Conservation (phyloP, 306 rosid species). For the Gynostemma pentaphyllum region DNA sequence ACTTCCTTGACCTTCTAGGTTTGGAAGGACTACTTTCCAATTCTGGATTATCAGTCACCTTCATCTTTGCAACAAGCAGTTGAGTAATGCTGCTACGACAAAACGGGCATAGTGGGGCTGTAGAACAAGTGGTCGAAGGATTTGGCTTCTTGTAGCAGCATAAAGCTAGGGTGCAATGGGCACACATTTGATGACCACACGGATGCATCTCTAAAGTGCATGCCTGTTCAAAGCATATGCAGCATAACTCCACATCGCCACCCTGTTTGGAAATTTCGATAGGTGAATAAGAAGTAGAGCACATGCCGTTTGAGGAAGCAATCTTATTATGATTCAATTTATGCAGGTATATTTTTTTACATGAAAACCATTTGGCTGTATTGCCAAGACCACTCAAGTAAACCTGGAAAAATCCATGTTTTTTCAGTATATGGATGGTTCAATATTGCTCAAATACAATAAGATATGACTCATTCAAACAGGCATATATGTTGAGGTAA, state of each 20-base stretch:
- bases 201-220: constrained; percentile 83
- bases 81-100: constrained; percentile 60
- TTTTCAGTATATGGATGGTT: background rate
- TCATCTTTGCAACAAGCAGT: constrained; percentile 46
- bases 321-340: background rate
- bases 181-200: constrained; percentile 94
- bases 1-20: constrained; percentile 65
- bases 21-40: constrained; percentile 42
- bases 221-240: constrained; percentile 82
- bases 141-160: constrained; percentile 87
- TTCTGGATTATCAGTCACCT: constrained; percentile 31
- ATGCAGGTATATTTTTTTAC: background rate
- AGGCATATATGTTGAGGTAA: too few species aligned
- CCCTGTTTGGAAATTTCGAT: constrained; percentile 28
- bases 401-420: background rate
- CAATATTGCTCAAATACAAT: too few species aligned
- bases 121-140: constrained; percentile 26
- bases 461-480: too few species aligned
- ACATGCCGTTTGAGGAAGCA: background rate
- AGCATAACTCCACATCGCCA: constrained; percentile 54
- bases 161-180: constrained; percentile 68
- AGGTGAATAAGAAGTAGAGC: background rate
- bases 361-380: background rate
- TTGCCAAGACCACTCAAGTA: background rate
- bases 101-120: constrained; percentile 69